A percentile compares a stretch with the other conserved stretches of the same genome.
Conservation (phyloP, 1,284 basidiomycete genomes). For the Tylopilus orsonianus region DNA sequence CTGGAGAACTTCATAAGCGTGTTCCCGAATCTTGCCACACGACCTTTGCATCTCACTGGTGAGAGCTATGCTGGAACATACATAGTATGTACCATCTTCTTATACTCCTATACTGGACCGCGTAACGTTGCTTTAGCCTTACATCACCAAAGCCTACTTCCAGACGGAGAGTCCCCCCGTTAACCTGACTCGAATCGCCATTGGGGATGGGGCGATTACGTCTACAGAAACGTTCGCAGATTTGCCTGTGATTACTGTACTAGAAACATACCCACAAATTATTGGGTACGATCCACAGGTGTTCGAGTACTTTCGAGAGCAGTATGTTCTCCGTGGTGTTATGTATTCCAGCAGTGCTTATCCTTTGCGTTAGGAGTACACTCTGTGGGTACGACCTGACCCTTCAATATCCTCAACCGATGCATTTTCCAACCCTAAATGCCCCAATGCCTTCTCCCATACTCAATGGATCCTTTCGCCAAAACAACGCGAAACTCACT, state of each 20-base stretch:
- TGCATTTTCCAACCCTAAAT: conserved; percentile 48
- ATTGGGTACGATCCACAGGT: conserved; percentile 52
- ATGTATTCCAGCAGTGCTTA: not conserved
- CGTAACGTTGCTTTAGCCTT: conserved; percentile 45
- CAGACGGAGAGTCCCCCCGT: conserved; percentile 59
- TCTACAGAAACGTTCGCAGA: conserved; percentile 46
- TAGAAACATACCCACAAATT: conserved; percentile 54
- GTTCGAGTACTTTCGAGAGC: conserved; percentile 64
- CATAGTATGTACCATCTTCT: conserved; percentile 44
- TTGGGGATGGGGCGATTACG: conserved; percentile 63
- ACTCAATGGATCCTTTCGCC: conserved; percentile 10
- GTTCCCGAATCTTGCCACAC: conserved; percentile 59
- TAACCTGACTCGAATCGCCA: conserved; percentile 59
- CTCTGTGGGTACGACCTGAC: conserved; percentile 68
- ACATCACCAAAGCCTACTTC: conserved; percentile 69
- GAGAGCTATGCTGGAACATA: conserved; percentile 69
- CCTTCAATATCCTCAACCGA: conserved; percentile 68
- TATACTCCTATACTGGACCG: not conserved
- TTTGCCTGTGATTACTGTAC: conserved; percentile 52
- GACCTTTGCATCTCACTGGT: conserved; percentile 63
- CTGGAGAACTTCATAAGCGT: conserved; percentile 63
- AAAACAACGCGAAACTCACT: conserved; percentile 6
- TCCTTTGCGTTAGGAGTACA: conserved; percentile 42
- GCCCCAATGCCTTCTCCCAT: conserved; percentile 28
- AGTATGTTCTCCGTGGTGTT: conserved; percentile 38